Evolutionary conservation across 2,329 filamentous ascomycete species (phyloP).

Genomic region (Nemania diffusa): DNA sequence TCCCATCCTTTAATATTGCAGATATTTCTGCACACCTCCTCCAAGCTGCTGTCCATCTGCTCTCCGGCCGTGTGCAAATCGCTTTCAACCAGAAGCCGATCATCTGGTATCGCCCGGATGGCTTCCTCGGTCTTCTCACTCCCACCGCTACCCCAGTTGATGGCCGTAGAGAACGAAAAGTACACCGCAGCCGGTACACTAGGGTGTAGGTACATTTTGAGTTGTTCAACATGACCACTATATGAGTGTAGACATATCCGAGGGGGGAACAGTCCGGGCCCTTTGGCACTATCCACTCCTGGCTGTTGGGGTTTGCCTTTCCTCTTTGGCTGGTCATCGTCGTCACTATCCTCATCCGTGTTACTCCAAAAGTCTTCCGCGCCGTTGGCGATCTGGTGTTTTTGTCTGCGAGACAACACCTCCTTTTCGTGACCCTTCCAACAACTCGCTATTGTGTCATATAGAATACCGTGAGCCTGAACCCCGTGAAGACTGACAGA

Average conservation of each 20-base stretch:
- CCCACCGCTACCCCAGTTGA: conserved; percentile 75
- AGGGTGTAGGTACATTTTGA: conserved; percentile 81
- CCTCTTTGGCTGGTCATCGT: conserved; percentile 36
- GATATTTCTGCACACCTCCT: conserved; percentile 78
- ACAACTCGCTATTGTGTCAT: conserved; percentile 69
- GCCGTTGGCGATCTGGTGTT: conserved; percentile 58
- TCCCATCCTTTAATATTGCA: conserved; percentile 83
- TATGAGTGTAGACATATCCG: conserved; percentile 95
- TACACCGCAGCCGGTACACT: conserved; percentile 80
- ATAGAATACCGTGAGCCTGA: conserved; percentile 77
- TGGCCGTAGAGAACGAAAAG: conserved; percentile 86
- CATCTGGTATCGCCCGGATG: conserved; percentile 77
- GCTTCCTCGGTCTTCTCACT: conserved; percentile 68
- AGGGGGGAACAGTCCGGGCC: conserved; percentile 71
- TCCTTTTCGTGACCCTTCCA: conserved; percentile 78
- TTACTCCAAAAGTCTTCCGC: conserved; percentile 59
- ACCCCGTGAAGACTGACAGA: conserved; percentile 79
- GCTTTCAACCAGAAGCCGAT: conserved; percentile 86
- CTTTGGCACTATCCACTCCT: conserved; percentile 9
- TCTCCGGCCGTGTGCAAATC: conserved; percentile 86
- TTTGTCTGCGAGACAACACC: conserved; percentile 69
- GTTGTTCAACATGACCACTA: conserved; percentile 77
- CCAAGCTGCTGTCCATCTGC: conserved; percentile 80
- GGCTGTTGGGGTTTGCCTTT: neutral
- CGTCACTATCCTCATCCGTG: conserved; percentile 53